phyloP scores from a whole-genome alignment of 2,329 filamentous ascomycete genomes.

The Ambrosiella xylebori region DNA sequence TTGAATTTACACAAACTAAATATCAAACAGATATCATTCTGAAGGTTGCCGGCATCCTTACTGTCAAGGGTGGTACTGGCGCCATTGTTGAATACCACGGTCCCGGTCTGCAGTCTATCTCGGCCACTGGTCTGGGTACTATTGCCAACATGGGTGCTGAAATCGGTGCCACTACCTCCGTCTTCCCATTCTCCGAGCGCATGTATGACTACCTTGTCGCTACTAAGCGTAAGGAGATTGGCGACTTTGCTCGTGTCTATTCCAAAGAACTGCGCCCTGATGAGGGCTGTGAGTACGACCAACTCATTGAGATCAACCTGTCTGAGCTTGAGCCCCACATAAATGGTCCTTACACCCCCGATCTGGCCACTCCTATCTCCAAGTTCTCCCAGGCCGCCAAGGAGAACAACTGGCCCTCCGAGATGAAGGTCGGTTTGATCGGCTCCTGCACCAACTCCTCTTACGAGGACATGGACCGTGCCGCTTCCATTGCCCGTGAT shows the following conservation, averaged over 20 bases:
- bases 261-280: constrained; percentile 75
- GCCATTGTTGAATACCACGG: constrained; percentile 66
- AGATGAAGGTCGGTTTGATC: constrained; percentile 91
- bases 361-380: constrained; percentile 92
- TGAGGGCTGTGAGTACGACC: constrained; percentile 83
- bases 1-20: neutral
- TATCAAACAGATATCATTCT: constrained; percentile 64
- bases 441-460: constrained; percentile 93
- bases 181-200: constrained; percentile 96
- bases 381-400: constrained; percentile 92
- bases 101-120: constrained; percentile 50
- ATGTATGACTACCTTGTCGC: constrained; percentile 92
- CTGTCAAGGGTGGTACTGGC: constrained; percentile 94
- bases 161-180: constrained; percentile 72
- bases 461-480: constrained; percentile 81
- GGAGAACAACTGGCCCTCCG: constrained; percentile 88
- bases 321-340: constrained; percentile 91
- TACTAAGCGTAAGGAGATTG: constrained; percentile 81
- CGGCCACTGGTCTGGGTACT: constrained; percentile 69
- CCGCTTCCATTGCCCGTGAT: constrained; percentile 78
- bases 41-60: constrained; percentile 90
- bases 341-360: constrained; percentile 97
- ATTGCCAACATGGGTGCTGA: constrained; percentile 59
- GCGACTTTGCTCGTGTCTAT: constrained; percentile 74
- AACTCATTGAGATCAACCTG: constrained; percentile 92